phyloP scores from a whole-genome alignment of 352 stramenopile species.

The Globisporangium emineosum region DNA sequence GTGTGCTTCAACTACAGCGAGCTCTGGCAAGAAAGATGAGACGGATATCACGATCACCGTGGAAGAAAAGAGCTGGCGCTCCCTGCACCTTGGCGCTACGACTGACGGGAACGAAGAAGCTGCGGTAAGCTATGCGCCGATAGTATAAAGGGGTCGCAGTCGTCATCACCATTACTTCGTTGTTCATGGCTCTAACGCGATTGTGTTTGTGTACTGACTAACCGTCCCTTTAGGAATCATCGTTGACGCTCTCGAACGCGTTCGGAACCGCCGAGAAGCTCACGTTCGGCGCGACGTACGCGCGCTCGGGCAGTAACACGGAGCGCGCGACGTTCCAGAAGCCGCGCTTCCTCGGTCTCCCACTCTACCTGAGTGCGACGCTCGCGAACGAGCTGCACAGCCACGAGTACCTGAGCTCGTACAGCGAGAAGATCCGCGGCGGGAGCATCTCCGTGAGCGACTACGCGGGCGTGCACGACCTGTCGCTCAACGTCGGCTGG shows the following conservation, averaged over 20 bases:
- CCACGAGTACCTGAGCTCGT: slow-evolving; percentile 85
- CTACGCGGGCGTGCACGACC: slow-evolving; percentile 80
- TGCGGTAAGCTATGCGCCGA: slow-evolving; percentile 30
- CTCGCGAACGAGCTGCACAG: slow-evolving; percentile 84
- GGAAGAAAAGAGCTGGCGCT: slow-evolving; percentile 84
- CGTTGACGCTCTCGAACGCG: slow-evolving; percentile 79
- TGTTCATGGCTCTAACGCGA: slow-evolving; percentile 3
- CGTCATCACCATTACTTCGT: not conserved
- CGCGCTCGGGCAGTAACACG: slow-evolving; percentile 81
- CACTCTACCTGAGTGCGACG: slow-evolving; percentile 72
- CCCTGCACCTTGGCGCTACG: slow-evolving; percentile 79
- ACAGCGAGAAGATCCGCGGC: slow-evolving; percentile 85
- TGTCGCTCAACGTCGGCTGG: slow-evolving; percentile 85
- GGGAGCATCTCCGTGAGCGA: slow-evolving; percentile 85
- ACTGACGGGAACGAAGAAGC: slow-evolving; percentile 86
- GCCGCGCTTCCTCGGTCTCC: slow-evolving; percentile 80
- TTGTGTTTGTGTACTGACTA: not conserved
- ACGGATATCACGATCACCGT: slow-evolving; percentile 87
- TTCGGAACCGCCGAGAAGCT: slow-evolving; percentile 85
- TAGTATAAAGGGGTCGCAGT: not conserved
- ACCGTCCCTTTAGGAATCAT: slow-evolving; percentile 56
- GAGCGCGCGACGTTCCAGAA: slow-evolving; percentile 85
- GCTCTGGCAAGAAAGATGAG: slow-evolving; percentile 64
- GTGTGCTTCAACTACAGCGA: slow-evolving; percentile 31
- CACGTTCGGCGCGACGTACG: slow-evolving; percentile 75